Evolutionary conservation across 352 stramenopile genomes (phyloP).

Genomic region (Globisporangium alternatum): DNA sequence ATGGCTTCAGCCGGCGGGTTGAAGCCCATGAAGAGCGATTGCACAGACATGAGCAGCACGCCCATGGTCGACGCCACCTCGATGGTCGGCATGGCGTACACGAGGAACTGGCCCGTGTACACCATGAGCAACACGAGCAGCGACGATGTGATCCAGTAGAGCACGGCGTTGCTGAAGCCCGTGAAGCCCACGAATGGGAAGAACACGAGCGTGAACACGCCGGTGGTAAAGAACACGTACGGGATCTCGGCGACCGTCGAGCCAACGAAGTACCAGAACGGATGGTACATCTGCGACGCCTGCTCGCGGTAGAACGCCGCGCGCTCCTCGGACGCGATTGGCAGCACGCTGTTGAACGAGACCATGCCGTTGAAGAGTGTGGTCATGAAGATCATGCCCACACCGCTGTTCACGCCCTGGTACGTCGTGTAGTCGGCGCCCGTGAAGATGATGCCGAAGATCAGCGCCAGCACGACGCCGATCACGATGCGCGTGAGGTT

Average conservation of each 20-base stretch:
- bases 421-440: slow-evolving; percentile 17
- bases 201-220: slow-evolving; percentile 9
- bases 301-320: slow-evolving; percentile 85
- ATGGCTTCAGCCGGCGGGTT: slow-evolving; percentile 37
- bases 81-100: slow-evolving; percentile 32
- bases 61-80: slow-evolving; percentile 35
- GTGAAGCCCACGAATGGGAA: slow-evolving; percentile 48
- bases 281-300: slow-evolving; percentile 66
- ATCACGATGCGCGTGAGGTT: background rate
- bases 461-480: background rate
- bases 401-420: slow-evolving; percentile 32
- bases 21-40: slow-evolving; percentile 35
- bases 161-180: slow-evolving; percentile 22
- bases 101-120: slow-evolving; percentile 34
- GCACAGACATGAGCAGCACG: slow-evolving; percentile 37
- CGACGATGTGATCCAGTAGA: slow-evolving; percentile 36
- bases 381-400: slow-evolving; percentile 20
- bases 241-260: slow-evolving; percentile 15
- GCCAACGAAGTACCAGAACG: slow-evolving; percentile 33
- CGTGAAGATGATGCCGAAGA: background rate
- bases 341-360: slow-evolving; percentile 15
- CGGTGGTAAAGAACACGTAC: slow-evolving; percentile 5
- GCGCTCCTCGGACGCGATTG: slow-evolving; percentile 43
- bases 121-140: slow-evolving; percentile 37
- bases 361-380: slow-evolving; percentile 16